Evolutionary conservation across 345 rosid species (phyloP).

Genomic region (Syzygium oleosum): DNA sequence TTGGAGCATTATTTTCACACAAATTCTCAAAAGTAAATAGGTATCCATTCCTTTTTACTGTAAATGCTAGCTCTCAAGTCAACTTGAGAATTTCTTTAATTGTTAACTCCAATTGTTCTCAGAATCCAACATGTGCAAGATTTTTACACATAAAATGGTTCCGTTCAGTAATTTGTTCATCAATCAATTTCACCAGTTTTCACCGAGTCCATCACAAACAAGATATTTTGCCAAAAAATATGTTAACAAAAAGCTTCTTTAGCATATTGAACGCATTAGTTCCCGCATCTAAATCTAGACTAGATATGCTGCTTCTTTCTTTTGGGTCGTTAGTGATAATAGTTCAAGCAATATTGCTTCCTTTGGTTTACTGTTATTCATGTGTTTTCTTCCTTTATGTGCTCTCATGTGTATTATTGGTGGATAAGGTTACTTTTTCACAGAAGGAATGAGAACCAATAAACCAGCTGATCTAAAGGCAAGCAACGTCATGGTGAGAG

Average conservation of each 20-base stretch:
- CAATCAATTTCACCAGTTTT: not conserved
- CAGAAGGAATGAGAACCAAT: not conserved
- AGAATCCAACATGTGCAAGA: not conserved
- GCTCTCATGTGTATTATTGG: not conserved
- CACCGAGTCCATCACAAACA: not conserved
- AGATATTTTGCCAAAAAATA: not conserved
- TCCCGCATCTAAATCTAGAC: not conserved
- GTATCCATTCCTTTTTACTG: not conserved
- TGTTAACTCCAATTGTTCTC: not conserved
- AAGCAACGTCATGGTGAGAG: not conserved
- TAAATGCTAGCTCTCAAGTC: not conserved
- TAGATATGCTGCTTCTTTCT: not conserved
- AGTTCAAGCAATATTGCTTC: not conserved
- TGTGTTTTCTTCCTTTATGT: not conserved
- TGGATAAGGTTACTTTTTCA: not conserved
- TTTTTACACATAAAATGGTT: not conserved
- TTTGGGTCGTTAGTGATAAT: not conserved
- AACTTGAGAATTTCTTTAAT: not conserved
- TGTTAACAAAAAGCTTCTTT: not conserved
- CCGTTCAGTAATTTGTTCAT: not conserved
- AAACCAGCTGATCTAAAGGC: not conserved
- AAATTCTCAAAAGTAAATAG: not conserved
- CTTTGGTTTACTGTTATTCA: not conserved
- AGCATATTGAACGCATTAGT: not conserved
- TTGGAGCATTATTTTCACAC: not conserved